Percentiles rank a stretch among this genome's conserved stretches.
These are phyloP conservation scores for Clitopilus passeckerianus DNA, from an alignment of 768 basidiomycete species.

Conservation along the genomic window DNA sequence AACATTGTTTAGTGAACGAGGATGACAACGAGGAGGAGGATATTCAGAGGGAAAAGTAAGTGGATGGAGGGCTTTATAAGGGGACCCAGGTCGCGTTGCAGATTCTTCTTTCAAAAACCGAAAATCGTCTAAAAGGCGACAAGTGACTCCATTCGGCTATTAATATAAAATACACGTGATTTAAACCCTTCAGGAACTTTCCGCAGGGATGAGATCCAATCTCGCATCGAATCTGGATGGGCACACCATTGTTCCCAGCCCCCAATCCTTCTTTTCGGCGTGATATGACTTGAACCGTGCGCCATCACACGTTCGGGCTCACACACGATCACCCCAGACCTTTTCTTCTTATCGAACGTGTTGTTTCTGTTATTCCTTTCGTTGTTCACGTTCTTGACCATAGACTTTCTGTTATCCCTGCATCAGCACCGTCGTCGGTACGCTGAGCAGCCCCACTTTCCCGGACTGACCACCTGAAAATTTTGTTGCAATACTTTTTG, in stretches of 20 bases:
- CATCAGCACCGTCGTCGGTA: not conserved
- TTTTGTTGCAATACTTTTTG: not conserved
- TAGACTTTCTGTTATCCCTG: not conserved
- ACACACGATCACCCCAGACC: constrained; percentile 21
- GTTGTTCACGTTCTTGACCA: not conserved
- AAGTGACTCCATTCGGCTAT: constrained; percentile 25
- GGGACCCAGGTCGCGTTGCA: constrained; percentile 28
- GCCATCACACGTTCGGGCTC: constrained; percentile 25
- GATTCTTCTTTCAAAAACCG: constrained; percentile 22
- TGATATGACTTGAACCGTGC: constrained; percentile 11
- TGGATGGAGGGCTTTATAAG: constrained; percentile 27
- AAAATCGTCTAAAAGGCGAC: constrained; percentile 28
- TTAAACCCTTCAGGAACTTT: constrained; percentile 7
- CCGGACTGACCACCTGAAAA: not conserved
- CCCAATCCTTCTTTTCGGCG: not conserved
- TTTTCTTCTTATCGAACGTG: not conserved
- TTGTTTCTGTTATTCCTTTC: not conserved
- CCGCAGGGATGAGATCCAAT: constrained; percentile 9
- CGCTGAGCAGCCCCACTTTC: not conserved
- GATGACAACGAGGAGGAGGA: constrained; percentile 8
- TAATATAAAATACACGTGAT: constrained; percentile 12
- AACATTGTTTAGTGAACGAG: constrained; percentile 44
- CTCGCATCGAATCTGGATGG: constrained; percentile 10
- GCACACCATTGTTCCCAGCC: not conserved
- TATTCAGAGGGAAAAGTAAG: constrained; percentile 9